Base-by-base conservation (phyloP, 768 basidiomycete genomes). In the Mycena sanguinolenta region DNA sequence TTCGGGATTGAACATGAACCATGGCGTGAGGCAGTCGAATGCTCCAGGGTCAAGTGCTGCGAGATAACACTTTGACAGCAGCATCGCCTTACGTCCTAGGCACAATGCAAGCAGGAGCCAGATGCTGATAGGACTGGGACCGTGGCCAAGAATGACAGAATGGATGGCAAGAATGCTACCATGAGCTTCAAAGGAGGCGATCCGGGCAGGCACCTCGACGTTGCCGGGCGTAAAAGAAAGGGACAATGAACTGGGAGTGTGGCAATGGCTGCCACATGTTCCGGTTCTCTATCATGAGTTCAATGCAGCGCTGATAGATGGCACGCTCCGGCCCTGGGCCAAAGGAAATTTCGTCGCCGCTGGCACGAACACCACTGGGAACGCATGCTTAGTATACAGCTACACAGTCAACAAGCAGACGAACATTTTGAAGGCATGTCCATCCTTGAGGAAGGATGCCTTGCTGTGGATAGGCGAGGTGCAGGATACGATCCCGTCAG, bases 271-370 rank as follows among this genome's bases (percentile, higher is more conserved):
- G 46, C 67, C 67, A 63, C 46, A 69, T 39, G 10, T 42, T 5
- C 23, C 28, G 42, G 27, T 34, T 9, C 3, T 21, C 5, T 5
- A 14, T 16, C 17, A 30, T 12, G 3, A 30, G 9, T 2, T 13
- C 52, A 6, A 30, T 30, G 5, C 50, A 60, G 1, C 8, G 16
- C 2, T 60, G 60, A 16, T 23, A 50, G 0, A 50, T 42, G 0
- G 60, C 67, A 3, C 67, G 28, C 53, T 57, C 60, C 10, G 67
- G 67, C 2, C 67, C 67, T 3, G 58, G 58, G 12, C 65, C 58
- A 13, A 57, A 36, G 28, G 55, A 36, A 1, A 57, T 9, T 4
- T 57, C 34, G n/a, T 38, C 36, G 36, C 54, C 54, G 19, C 54
- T 55, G 21, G n/a, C n/a, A n/a, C n/a, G n/a, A n/a, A n/a, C n/a